These are phyloP conservation scores for Epichloe glyceriae DNA, from an alignment of 2,329 filamentous ascomycete genomes.

Conservation along the genomic window DNA sequence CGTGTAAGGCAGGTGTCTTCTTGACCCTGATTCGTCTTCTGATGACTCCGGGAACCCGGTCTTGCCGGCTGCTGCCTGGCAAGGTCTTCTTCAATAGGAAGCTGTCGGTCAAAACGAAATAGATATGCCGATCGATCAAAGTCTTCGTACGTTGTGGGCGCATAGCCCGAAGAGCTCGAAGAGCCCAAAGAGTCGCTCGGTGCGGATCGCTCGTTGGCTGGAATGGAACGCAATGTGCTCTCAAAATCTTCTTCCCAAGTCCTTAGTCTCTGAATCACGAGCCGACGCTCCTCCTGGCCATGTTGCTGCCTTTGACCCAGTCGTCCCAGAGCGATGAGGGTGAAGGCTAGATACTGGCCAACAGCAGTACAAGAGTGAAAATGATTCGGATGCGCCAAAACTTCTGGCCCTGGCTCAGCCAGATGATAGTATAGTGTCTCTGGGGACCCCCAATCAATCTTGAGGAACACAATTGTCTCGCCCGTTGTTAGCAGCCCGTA, in stretches of 20 bases:
- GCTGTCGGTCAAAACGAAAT: not conserved
- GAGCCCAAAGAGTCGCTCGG: conserved; percentile 1
- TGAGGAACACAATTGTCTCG: conserved; percentile 31
- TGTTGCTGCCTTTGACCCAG: not conserved
- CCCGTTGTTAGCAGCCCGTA: conserved; percentile 30
- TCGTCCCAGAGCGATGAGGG: conserved; percentile 14
- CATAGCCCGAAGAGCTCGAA: conserved; percentile 1
- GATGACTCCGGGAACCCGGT: not conserved
- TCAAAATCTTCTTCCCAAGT: conserved; percentile 15
- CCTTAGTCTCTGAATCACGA: not conserved
- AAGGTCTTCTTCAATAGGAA: not conserved
- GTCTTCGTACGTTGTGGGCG: conserved; percentile 10
- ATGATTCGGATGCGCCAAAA: conserved; percentile 8
- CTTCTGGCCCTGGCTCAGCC: conserved; percentile 15
- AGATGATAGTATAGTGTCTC: conserved; percentile 19
- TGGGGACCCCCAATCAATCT: conserved; percentile 17
- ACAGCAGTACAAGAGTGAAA: conserved; percentile 14
- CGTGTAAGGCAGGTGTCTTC: not conserved
- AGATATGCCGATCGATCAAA: conserved; percentile 10
- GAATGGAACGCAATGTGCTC: conserved; percentile 11
- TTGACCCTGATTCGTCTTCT: not conserved
- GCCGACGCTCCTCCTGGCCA: not conserved
- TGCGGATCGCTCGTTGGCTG: conserved; percentile 7
- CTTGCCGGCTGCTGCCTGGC: not conserved
- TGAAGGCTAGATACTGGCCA: conserved; percentile 17